Evolutionary conservation across 2,329 filamentous ascomycete genomes (phyloP).

Genomic region (Colletotrichum coccodes): DNA sequence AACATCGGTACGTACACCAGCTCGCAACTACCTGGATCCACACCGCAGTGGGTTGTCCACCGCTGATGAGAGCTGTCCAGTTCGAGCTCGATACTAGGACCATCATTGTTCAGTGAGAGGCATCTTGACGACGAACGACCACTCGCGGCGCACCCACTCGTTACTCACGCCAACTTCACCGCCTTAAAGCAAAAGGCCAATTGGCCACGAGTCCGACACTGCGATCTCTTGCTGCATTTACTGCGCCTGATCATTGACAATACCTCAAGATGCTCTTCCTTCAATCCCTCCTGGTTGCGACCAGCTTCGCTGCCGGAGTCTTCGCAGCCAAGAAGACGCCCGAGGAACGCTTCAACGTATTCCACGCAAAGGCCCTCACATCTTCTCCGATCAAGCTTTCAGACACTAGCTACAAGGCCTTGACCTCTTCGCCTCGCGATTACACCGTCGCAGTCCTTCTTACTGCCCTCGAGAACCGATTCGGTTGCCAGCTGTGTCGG

Average conservation of each 20-base stretch:
- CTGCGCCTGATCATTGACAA: constrained; percentile 9
- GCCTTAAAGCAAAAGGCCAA: constrained; percentile 20
- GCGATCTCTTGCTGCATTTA: constrained; percentile 34
- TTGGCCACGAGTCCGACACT: constrained; percentile 11
- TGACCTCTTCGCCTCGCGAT: constrained; percentile 83
- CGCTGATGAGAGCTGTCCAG: constrained; percentile 31
- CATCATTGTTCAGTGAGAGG: neutral
- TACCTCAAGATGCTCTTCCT: constrained; percentile 74
- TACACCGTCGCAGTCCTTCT: constrained; percentile 85
- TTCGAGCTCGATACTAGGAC: constrained; percentile 11
- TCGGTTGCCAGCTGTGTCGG: constrained; percentile 85
- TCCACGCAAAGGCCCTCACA: constrained; percentile 73
- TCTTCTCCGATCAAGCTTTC: constrained; percentile 80
- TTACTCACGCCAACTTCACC: constrained; percentile 26
- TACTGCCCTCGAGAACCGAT: constrained; percentile 85
- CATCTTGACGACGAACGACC: neutral
- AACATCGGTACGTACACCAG: neutral
- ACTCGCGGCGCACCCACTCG: constrained; percentile 9
- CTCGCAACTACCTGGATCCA: neutral
- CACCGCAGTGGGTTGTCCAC: constrained; percentile 9
- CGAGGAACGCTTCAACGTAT: constrained; percentile 75
- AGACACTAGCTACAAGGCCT: constrained; percentile 77
- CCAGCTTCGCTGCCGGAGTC: constrained; percentile 69
- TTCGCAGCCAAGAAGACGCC: constrained; percentile 72
- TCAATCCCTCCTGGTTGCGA: constrained; percentile 68